Percentiles rank a stretch among this genome's conserved stretches.
phyloP scores from a whole-genome alignment of 257 asterid species.

The Avicennia marina region DNA sequence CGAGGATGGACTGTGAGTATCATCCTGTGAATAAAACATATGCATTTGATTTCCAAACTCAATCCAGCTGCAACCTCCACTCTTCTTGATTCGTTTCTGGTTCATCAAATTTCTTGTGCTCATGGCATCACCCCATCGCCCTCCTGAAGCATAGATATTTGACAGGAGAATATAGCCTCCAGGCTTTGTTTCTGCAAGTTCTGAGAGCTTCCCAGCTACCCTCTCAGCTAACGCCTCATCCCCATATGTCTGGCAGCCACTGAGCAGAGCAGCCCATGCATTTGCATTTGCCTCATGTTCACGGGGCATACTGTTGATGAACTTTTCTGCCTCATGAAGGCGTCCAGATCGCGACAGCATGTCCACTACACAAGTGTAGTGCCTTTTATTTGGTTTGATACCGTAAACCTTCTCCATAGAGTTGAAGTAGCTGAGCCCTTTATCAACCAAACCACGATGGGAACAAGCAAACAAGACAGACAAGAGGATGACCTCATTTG shows the following conservation, averaged over 20 bases:
- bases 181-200: constrained; percentile 37
- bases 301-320: constrained; percentile 44
- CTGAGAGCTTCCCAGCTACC: constrained; percentile 35
- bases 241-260: constrained; percentile 60
- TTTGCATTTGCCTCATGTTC: constrained; percentile 56
- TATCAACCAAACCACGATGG: constrained; percentile 70
- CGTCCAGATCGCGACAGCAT: constrained; percentile 79
- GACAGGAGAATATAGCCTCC: constrained; percentile 64
- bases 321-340: constrained; percentile 57
- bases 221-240: constrained; percentile 39
- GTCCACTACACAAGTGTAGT: constrained; percentile 60
- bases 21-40: constrained; percentile 56
- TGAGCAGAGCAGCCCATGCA: constrained; percentile 71
- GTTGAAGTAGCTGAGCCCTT: constrained; percentile 57
- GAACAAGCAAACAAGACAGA: constrained; percentile 76
- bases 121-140: constrained; percentile 64
- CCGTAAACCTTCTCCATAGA: constrained; percentile 62
- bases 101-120: constrained; percentile 52
- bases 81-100: constrained; percentile 55
- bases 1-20: constrained; percentile 30
- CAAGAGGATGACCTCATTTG: constrained; percentile 53
- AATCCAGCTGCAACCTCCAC: constrained; percentile 72
- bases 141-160: constrained; percentile 63
- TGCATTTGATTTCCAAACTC: constrained; percentile 53
- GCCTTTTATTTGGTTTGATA: constrained; percentile 47